Evolutionary conservation across 768 basidiomycete species (phyloP).

Genomic region (Psilocybe azurescens): DNA sequence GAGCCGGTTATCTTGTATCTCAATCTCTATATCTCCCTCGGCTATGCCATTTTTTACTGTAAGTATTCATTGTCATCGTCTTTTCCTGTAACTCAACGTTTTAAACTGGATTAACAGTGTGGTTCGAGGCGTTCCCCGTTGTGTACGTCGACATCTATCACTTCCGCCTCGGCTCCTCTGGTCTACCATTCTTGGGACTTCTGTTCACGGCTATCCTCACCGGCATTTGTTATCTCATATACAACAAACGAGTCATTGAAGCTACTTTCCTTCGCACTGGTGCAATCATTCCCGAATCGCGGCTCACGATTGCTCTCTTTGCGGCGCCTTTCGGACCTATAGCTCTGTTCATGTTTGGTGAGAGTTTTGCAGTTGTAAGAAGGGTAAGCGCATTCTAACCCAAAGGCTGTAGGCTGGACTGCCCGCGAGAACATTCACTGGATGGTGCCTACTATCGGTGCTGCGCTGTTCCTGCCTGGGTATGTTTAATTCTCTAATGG

Average conservation of each 20-base stretch:
- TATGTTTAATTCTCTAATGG: background rate
- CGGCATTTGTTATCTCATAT: background rate
- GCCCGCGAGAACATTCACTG: background rate
- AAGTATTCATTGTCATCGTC: background rate
- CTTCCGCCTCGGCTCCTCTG: conserved; percentile 4
- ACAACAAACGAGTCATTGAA: background rate
- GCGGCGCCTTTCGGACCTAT: background rate
- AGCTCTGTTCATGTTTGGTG: background rate
- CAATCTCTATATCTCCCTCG: conserved; percentile 1
- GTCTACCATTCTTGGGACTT: conserved; percentile 5
- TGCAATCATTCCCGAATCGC: conserved; percentile 3
- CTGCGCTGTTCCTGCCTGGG: background rate
- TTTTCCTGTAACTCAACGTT: background rate
- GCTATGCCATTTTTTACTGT: conserved; percentile 7
- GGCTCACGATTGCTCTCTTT: background rate
- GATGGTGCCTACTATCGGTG: background rate
- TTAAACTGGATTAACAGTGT: background rate
- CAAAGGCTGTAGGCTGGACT: background rate
- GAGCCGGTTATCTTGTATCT: conserved; percentile 2
- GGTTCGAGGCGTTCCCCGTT: conserved; percentile 10
- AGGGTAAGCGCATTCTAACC: too few relatives aligned
- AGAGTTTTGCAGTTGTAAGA: background rate
- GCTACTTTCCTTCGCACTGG: background rate
- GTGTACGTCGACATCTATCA: conserved; percentile 7
- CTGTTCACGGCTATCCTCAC: background rate